Evolutionary conservation across 495 filamentous ascomycete species (phyloP), one percentile per base, ranked within the genome.

Genomic region (Neurospora tetraspora): DNA sequence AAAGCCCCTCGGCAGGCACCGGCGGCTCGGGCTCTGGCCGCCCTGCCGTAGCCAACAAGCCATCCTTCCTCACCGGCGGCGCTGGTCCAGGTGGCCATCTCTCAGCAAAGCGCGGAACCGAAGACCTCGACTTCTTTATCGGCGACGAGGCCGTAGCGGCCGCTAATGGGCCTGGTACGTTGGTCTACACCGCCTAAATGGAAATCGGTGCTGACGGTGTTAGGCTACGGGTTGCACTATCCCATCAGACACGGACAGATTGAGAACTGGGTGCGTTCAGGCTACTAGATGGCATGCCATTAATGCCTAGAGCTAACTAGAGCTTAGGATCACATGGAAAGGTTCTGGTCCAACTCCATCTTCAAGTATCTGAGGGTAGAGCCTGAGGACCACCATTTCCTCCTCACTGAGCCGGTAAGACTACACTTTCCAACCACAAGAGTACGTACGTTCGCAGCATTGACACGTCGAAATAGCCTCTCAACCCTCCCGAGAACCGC

Each of bases 331-430:
- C 91, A 96, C 76, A 99, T 99, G 96, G 96, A 99, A 80, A 89
- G 96, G 70, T 99, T 97, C 82, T 99, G 96, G 96, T 98, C 96
- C 68, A 98, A 97, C 83, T 98, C 96, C 36, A 99, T 99, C 83
- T 99, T 99, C 87, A 98, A 98, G 81, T 99, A 99, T 81, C 89
- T 99, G 43, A 90, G 96, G 71, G 96, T 99, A 72, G 96, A 99
- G 82, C 96, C 96, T 36, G 96, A 99, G 84, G 96, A 99, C 79
- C 96, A 99, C 79, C 91, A 97, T 84, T 99, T 99, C 82, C 89
- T 99, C 61, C 91, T 99, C 71, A 99, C 96, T 69, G 96, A 99
- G 80, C 96, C 96, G 69, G 94, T 97, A 87, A 82, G 89, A 61
- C 39, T 42, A 36, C 5, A n/a, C 61, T 7, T 76, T 5, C 34